These are phyloP conservation scores for Xanthoconium purpureum DNA, from an alignment of 768 basidiomycete genomes.

Conservation along the genomic window DNA sequence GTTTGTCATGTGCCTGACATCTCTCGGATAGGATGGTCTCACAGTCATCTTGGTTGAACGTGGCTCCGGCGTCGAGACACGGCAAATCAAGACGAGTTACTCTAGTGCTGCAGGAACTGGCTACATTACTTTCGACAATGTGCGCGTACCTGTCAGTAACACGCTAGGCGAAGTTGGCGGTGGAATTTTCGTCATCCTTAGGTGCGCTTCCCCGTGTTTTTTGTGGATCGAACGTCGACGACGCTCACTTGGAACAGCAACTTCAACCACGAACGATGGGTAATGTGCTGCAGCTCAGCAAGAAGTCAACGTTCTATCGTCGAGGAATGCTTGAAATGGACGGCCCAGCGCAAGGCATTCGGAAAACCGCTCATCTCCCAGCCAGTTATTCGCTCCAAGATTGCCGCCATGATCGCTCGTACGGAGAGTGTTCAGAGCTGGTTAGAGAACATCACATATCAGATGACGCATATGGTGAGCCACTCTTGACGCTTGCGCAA, in stretches of 20 bases:
- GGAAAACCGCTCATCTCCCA: conserved; percentile 83
- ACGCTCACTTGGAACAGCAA: conserved; percentile 47
- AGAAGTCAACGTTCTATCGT: conserved; percentile 64
- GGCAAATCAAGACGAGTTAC: conserved; percentile 79
- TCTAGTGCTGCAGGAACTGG: conserved; percentile 85
- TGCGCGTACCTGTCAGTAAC: conserved; percentile 83
- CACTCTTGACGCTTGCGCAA: neutral
- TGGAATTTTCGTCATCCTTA: conserved; percentile 62
- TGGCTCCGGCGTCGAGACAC: conserved; percentile 59
- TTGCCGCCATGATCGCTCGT: conserved; percentile 87
- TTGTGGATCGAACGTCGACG: neutral
- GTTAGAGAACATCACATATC: conserved; percentile 84
- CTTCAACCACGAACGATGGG: conserved; percentile 95
- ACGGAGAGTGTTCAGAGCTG: conserved; percentile 80
- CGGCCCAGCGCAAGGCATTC: conserved; percentile 84
- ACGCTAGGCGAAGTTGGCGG: conserved; percentile 64
- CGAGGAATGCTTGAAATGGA: conserved; percentile 92
- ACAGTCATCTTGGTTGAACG: conserved; percentile 68
- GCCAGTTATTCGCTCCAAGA: conserved; percentile 83
- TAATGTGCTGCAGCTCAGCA: conserved; percentile 78
- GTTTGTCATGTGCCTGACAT: conserved; percentile 18
- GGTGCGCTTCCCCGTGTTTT: conserved; percentile 26
- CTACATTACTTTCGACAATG: conserved; percentile 80
- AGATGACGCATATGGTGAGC: conserved; percentile 79
- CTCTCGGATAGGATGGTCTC: conserved; percentile 45